Evolutionary conservation across 2,329 filamentous ascomycete genomes (phyloP), one percentile per base, ranked within the genome.

Genomic region (Diaporthe caulivora): DNA sequence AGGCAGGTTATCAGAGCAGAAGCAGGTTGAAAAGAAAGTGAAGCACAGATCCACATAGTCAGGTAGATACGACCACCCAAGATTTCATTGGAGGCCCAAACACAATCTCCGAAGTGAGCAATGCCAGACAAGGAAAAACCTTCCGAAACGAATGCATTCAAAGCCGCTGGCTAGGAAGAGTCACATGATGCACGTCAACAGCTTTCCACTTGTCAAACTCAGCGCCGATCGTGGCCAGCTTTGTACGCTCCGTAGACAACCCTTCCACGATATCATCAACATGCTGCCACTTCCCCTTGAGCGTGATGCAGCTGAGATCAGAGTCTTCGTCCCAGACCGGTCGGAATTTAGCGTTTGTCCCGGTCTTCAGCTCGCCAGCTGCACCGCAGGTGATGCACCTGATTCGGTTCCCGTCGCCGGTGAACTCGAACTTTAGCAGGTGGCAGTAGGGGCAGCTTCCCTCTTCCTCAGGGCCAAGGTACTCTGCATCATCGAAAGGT

Each of bases 261-360:
- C 60, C 42, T 17, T 49, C 60, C 13, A 29, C 42, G 7, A 64
- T 64, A 31, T 64, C 42, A 34, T 64, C 60, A 24, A 64, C 26
- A n/a, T 64, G 60, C 7, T 64, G 60, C 60, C 60, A 64, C 18
- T 64, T 64, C 2, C 60, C 60, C 29, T 34, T 64, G 8, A 64
- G 60, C 2, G 60, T 64, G 18, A 49, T 34, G 42, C 60, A 64
- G 42, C 60, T 64, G 2, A 64, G 18, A 34, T 34, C 60, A n/a
- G 26, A 64, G 42, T 37, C 60, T 11, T 49, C 42, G 21, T 49
- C 60, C 60, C 60, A 64, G 5, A 64, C 10, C 11, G 60, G 60
- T 11, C 60, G 60, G 11, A 37, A 9, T 8, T 18, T 49, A 15
- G 26, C 42, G 15, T 64, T 42, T 49, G 60, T 3, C 21, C 26